Evolutionary conservation across 2,329 filamentous ascomycete species (phyloP), one percentile per base, ranked within the genome.

Genomic region (Plectosphaerella plurivora): DNA sequence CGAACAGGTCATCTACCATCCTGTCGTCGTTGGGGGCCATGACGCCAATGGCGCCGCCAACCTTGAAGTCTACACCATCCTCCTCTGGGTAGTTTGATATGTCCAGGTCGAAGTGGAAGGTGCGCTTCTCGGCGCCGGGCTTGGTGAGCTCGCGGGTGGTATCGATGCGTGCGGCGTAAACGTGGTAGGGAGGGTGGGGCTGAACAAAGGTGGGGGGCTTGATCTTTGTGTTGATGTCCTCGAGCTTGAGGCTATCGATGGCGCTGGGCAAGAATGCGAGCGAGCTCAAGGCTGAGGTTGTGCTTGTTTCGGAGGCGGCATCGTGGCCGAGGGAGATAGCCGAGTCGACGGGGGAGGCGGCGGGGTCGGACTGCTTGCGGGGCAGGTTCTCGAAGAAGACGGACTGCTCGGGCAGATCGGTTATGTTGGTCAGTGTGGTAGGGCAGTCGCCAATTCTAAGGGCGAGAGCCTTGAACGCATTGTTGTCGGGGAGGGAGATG

Each of bases 31-130:
- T 99, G 51, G 91, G 91, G 1, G 93, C 92, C 66, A 89, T 91
- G 53, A 99, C 83, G 39, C 94, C 94, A 68, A 99, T 93, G 50
- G 94, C 94, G 51, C 94, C 94, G 53, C 94, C 94, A 16, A 99
- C 94, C 66, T 93, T 92, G 78, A 97, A 99, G 65, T 97, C 94
- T 5, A 92, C 84, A 48, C 82, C 79, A 51, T 89, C 88, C 72
- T 95, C 91, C 18, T 84, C 81, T 0, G 94, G 91, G 63, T 99
- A 99, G 66, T 96, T 88, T 47, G 93, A 97, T 48, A 99, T 88
- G 63, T 99, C 94, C 45, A 99, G 83, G 63, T 97, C 94, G 63
- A 97, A 97, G 71, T 99, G 94, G 68, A 93, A 96, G 0, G 94
- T 99, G 55, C 93, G 83, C 82, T 99, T 99, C 76, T 96, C 91